These are phyloP conservation scores for Hirsutella minnesotensis DNA, from an alignment of 2,329 filamentous ascomycete species.

Conservation along the genomic window DNA sequence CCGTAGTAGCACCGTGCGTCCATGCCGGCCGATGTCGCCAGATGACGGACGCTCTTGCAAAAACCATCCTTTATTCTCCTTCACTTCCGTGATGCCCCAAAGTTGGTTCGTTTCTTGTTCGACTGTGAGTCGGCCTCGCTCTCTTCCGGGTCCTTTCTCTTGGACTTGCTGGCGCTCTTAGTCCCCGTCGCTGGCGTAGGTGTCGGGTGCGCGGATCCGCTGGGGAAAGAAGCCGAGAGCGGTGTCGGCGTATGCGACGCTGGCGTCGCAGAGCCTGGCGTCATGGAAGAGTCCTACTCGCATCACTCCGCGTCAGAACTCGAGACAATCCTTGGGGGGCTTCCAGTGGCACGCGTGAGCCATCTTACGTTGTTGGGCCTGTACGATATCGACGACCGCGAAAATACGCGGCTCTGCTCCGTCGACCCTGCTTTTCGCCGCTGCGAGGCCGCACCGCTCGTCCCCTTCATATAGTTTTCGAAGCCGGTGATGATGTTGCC, in stretches of 20 bases:
- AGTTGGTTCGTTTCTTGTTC: conserved; percentile 44
- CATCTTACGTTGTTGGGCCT: conserved; percentile 29
- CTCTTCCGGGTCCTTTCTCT: conserved; percentile 40
- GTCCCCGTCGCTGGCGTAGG: conserved; percentile 39
- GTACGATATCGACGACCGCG: conserved; percentile 51
- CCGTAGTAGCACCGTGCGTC: no score
- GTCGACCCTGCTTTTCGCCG: conserved; percentile 52
- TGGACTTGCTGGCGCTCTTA: conserved; percentile 36
- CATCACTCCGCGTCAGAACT: neutral
- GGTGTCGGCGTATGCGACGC: conserved; percentile 42
- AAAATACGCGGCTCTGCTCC: conserved; percentile 66
- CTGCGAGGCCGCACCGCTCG: conserved; percentile 48
- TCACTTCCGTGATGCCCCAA: conserved; percentile 41
- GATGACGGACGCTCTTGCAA: no score
- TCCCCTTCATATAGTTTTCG: conserved; percentile 94
- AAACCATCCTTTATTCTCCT: no score
- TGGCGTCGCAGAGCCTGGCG: conserved; percentile 27
- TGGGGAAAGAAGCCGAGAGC: conserved; percentile 39
- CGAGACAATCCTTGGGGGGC: conserved; percentile 2
- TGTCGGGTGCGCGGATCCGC: conserved; percentile 39
- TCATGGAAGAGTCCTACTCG: conserved; percentile 25
- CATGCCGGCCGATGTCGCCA: no score
- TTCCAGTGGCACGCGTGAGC: no score
- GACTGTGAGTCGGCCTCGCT: conserved; percentile 46
- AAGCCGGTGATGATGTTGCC: conserved; percentile 98